A percentile compares a stretch with the other conserved stretches of the same genome.
Evolutionary conservation across 2,329 filamentous ascomycete genomes (phyloP).

Genomic region (Aspergillus aculeatus): DNA sequence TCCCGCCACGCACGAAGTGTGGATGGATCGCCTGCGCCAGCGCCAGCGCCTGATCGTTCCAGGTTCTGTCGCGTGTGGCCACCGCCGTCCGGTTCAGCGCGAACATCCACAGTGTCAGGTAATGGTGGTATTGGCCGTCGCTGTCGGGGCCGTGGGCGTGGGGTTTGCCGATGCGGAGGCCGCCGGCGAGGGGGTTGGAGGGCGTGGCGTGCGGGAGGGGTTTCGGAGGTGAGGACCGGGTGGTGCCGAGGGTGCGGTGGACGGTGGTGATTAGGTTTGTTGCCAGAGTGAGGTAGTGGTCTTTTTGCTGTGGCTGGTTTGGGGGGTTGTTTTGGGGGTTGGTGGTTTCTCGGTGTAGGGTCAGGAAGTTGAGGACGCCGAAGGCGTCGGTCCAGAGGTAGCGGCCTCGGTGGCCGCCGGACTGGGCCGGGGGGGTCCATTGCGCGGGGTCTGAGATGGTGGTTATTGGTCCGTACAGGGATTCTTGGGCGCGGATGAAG

Average conservation of each 20-base stretch:
- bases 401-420: conserved; percentile 57
- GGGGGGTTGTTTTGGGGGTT: background rate
- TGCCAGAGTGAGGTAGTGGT: conserved; percentile 52
- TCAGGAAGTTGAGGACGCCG: conserved; percentile 59
- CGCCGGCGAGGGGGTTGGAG: conserved; percentile 52
- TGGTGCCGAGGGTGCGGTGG: conserved; percentile 54
- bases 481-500: conserved; percentile 41
- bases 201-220: conserved; percentile 55
- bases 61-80: conserved; percentile 48
- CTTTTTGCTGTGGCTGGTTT: conserved; percentile 19
- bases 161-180: conserved; percentile 58
- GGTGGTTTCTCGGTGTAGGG: conserved; percentile 46
- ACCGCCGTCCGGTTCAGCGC: conserved; percentile 56
- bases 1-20: conserved; percentile 49
- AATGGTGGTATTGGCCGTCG: conserved; percentile 63
- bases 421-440: conserved; percentile 53
- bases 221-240: conserved; percentile 46
- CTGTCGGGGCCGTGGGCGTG: conserved; percentile 50
- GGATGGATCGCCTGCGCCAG: conserved; percentile 55
- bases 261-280: conserved; percentile 51
- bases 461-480: conserved; percentile 41
- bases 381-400: conserved; percentile 64
- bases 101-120: conserved; percentile 64
- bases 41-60: conserved; percentile 53
- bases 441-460: conserved; percentile 28